These are phyloP conservation scores for Taiozyma sp. DNA, from an alignment of 1,139 yeast genomes.

Conservation along the genomic window DNA sequence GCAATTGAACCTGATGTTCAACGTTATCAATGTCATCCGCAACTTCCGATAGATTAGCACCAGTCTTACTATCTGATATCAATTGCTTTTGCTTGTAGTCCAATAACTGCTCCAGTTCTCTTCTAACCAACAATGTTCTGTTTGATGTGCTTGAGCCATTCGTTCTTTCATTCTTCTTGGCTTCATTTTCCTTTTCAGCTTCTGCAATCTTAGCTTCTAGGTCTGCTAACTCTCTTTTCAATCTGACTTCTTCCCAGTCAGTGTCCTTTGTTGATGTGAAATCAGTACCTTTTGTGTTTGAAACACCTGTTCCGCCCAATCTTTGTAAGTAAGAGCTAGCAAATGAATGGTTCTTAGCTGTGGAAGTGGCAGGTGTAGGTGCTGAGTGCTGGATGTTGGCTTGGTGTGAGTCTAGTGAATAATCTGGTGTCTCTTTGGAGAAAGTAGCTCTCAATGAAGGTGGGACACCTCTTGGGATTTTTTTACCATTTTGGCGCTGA, in stretches of 20 bases:
- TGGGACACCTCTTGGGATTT: slow-evolving; percentile 94
- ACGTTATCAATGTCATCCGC: slow-evolving; percentile 39
- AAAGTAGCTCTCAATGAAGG: slow-evolving; percentile 88
- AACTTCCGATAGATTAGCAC: slow-evolving; percentile 35
- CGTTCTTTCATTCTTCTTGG: slow-evolving; percentile 36
- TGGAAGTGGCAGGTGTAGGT: slow-evolving; percentile 8
- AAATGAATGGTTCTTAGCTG: slow-evolving; percentile 19
- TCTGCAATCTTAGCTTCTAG: slow-evolving; percentile 58
- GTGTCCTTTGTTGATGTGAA: slow-evolving; percentile 69
- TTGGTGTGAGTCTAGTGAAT: slow-evolving; percentile 55
- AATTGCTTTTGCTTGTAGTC: slow-evolving; percentile 63
- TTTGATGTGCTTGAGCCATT: slow-evolving; percentile 30
- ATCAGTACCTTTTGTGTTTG: slow-evolving; percentile 63
- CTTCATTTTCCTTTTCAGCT: slow-evolving; percentile 49
- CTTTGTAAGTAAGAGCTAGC: slow-evolving; percentile 24
- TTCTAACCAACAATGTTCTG: slow-evolving; percentile 42
- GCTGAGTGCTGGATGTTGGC: slow-evolving; percentile 30
- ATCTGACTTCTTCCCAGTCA: slow-evolving; percentile 83
- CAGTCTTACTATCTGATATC: slow-evolving; percentile 20
- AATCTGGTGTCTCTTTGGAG: slow-evolving; percentile 79
- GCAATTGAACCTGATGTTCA: slow-evolving; percentile 49
- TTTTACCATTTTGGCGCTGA: slow-evolving; percentile 82
- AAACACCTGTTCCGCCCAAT: slow-evolving; percentile 23
- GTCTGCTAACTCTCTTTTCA: slow-evolving; percentile 74
- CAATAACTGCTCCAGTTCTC: slow-evolving; percentile 79